Evolutionary conservation across 1,284 basidiomycete species (phyloP).

Genomic region (Ustilago curta): DNA sequence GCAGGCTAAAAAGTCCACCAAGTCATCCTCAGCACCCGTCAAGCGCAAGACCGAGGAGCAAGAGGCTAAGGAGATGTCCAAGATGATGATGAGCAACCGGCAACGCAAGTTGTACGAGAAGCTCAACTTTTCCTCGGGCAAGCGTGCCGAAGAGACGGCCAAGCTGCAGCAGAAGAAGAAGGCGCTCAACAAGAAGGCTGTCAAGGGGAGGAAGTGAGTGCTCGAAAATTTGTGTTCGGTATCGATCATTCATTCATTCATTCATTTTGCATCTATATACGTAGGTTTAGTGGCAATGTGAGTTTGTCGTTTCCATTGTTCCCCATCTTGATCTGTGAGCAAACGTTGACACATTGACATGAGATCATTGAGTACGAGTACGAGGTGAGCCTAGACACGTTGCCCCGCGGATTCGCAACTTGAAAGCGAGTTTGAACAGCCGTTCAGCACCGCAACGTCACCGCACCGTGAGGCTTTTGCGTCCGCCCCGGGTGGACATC

Average conservation of each 20-base stretch:
- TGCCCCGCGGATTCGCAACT: neutral
- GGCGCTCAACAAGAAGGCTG: slow-evolving; percentile 51
- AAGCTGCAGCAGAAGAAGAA: slow-evolving; percentile 64
- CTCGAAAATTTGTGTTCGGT: neutral
- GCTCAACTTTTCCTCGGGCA: slow-evolving; percentile 88
- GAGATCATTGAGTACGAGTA: neutral
- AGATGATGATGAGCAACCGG: slow-evolving; percentile 98
- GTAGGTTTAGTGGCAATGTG: slow-evolving; percentile 1
- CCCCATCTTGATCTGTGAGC: neutral
- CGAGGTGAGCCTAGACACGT: neutral
- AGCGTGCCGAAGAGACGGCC: slow-evolving; percentile 77
- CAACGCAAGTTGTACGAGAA: slow-evolving; percentile 95
- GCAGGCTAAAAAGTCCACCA: slow-evolving; percentile 53
- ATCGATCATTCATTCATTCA: neutral
- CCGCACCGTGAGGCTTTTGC: too few relatives aligned
- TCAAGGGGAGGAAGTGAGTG: slow-evolving; percentile 31
- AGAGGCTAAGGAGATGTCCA: slow-evolving; percentile 78
- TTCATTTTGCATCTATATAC: slow-evolving; percentile 2
- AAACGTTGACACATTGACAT: too few relatives aligned
- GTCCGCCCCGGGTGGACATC: too few relatives aligned
- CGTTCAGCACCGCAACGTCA: neutral
- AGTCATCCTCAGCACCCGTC: slow-evolving; percentile 65
- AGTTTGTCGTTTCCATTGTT: neutral
- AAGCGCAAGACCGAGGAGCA: slow-evolving; percentile 76
- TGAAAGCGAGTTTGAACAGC: slow-evolving; percentile 6